A percentile compares a stretch with the other conserved stretches of the same genome.
phyloP scores from a whole-genome alignment of 345 rosid species.

The Eucalyptus camaldulensis region DNA sequence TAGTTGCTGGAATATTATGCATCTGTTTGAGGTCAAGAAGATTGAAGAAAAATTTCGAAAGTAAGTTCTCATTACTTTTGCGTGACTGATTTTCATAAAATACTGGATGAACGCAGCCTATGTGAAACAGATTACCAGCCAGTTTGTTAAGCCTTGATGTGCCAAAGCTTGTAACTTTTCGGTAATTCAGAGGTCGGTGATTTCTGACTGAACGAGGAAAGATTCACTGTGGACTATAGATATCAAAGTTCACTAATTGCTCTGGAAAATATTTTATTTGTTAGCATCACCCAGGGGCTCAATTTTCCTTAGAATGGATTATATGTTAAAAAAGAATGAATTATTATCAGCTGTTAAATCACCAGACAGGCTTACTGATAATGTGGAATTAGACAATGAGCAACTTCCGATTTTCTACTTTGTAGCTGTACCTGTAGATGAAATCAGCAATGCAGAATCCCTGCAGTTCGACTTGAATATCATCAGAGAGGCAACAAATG shows the following conservation, averaged over 20 bases:
- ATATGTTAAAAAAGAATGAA: neutral
- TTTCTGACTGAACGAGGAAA: neutral
- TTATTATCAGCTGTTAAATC: neutral
- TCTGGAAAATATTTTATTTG: neutral
- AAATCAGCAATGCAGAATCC: neutral
- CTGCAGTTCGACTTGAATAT: neutral
- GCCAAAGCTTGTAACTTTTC: neutral
- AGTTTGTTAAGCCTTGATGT: neutral
- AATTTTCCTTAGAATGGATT: neutral
- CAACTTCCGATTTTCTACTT: neutral
- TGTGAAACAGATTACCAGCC: neutral
- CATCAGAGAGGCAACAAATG: constrained; percentile 5
- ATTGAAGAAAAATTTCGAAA: neutral
- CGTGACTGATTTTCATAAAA: neutral
- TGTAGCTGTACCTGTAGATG: neutral
- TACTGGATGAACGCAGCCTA: neutral
- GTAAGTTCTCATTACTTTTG: neutral
- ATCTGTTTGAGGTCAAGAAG: neutral
- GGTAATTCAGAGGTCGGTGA: neutral
- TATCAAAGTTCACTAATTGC: neutral
- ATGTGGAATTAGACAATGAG: neutral
- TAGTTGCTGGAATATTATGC: neutral
- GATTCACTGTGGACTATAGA: neutral
- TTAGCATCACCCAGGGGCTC: neutral
- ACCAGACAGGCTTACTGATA: neutral